Evolutionary conservation across 192 early-diverging fungal genomes (phyloP), one percentile per base, ranked within the genome.

Genomic region (Dimargaris cristalligena): DNA sequence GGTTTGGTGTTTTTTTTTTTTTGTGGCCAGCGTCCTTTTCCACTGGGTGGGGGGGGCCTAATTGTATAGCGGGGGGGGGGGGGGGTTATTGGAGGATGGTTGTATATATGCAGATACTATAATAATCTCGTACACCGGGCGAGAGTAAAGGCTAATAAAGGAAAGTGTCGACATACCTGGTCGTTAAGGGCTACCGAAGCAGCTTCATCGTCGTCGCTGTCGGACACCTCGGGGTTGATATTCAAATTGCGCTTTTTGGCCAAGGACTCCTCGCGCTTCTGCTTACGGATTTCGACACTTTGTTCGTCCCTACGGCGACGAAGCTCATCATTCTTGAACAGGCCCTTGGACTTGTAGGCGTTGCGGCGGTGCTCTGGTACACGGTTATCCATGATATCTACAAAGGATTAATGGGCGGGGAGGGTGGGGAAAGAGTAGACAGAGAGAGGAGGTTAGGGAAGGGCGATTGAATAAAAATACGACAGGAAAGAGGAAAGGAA

Each of bases 211-310:
- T 94, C 92, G 31, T 87, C 90, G 56, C 83, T 79, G 38, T 83
- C 79, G 0, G 81, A 80, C 52, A 67, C 68, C 16, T 68, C 73
- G 6, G 73, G 62, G 0, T 64, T 54, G 14, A 75, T 52, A 54
- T 79, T 77, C 52, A 93, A 72, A 72, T 96, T 95, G 50, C 95
- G 77, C 67, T 91, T 84, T 77, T 99, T 99, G 60, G 87, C 78
- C 44, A 97, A 67, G 25, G 80, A 79, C 73, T 99, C 95, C 65
- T 93, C 91, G 52, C 89, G 82, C 79, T 97, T 95, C 72, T 93
- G 87, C 68, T 91, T 89, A 51, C 95, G 78, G 69, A 99, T 85
- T 75, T 94, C 91, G 13, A 95, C 87, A 47, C 86, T 82, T 54
- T 85, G 84, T 56, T 91, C 92, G 66, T 94, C 94, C 54, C 95